These are phyloP conservation scores for Apophysomyces trapeziformis DNA, from an alignment of 371 early-diverging fungal genomes.

Conservation along the genomic window DNA sequence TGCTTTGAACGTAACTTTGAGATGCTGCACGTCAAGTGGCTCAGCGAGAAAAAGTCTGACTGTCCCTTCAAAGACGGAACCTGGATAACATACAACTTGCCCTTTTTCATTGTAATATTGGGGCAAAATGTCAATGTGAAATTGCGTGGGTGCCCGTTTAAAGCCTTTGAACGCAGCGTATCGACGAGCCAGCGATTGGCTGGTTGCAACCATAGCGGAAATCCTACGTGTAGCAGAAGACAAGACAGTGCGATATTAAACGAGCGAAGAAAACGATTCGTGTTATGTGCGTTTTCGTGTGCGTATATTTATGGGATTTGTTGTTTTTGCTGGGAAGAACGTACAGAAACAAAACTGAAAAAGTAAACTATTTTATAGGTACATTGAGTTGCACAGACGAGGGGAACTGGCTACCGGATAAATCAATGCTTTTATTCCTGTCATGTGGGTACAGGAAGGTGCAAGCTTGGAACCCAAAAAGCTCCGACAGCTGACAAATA, in stretches of 20 bases:
- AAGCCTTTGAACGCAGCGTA: conserved; percentile 13
- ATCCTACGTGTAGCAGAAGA: neutral
- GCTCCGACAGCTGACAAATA: conserved; percentile 11
- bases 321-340: neutral
- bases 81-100: conserved; percentile 33
- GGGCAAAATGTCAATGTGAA: conserved; percentile 17
- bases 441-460: conserved; percentile 9
- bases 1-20: conserved; percentile 40
- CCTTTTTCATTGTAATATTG: conserved; percentile 17
- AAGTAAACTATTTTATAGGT: neutral
- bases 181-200: conserved; percentile 10
- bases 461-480: neutral
- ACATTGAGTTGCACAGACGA: conserved; percentile 13
- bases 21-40: conserved; percentile 38
- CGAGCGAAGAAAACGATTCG: neutral
- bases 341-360: conserved; percentile 3
- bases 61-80: conserved; percentile 38
- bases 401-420: conserved; percentile 7
- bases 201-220: neutral
- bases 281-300: neutral
- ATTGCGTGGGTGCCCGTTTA: conserved; percentile 21
- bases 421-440: neutral
- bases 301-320: conserved; percentile 10
- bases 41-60: conserved; percentile 29
- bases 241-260: neutral